Evolutionary conservation across 2,329 filamentous ascomycete genomes (phyloP), one percentile per base, ranked within the genome.

Genomic region (Cladophialophora exuberans): DNA sequence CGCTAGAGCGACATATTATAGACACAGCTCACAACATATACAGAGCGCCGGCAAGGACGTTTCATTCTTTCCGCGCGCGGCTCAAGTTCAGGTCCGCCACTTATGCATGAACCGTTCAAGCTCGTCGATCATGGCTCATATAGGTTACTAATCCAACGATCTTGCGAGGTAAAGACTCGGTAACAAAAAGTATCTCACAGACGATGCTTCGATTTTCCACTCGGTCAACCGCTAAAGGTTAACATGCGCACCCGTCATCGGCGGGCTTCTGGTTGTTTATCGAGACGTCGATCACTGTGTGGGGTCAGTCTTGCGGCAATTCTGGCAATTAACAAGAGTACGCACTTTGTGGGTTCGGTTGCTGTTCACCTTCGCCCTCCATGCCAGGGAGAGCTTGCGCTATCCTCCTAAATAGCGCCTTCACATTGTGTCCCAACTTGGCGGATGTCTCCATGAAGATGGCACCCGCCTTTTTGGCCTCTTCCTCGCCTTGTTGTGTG

Each of bases 391-490:
- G 79, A 31, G 95, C 94, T 76, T 99, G 94, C 35, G 95, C 94
- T 83, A 99, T 99, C 79, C 91, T 88, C 81, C 92, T 90, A 79
- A 99, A 99, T 54, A 99, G 79, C 64, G 88, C 89, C 82, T 99
- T 99, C 65, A 99, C 95, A 70, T 99, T 99, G 75, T 97, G 91
- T 35, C 95, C 92, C 10, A 96, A 82, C 81, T 99, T 99, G 51
- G 94, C 94, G 73, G 91, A 97, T 51, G 94, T 99, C 81, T 99
- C 94, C 66, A 99, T 94, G 70, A 99, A 99, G 89, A 99, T 97
- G 64, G 97, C 79, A 64, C 94, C 94, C 74, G 96, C 93, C 80
- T 93, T 93, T 83, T 96, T 96, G 38, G 93, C 93, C 77, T 99
- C 94, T 67, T 97, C 94, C 74, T 99, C 94, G 57, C 94, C 94